Evolutionary conservation across 345 rosid species (phyloP).

Genomic region (Lumnitzera racemosa): DNA sequence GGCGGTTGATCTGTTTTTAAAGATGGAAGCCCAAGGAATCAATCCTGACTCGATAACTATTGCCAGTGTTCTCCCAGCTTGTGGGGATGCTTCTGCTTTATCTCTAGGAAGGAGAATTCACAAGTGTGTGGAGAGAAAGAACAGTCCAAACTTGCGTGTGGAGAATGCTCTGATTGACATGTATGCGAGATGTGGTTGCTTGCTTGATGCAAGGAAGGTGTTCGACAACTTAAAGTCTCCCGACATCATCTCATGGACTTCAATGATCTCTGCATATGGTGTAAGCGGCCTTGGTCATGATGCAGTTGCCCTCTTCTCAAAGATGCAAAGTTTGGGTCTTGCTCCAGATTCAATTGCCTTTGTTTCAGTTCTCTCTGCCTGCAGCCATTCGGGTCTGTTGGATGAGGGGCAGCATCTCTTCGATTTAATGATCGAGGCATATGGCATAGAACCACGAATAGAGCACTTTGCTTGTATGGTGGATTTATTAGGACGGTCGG

Average conservation of each 20-base stretch:
- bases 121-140: constrained; percentile 18
- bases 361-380: constrained; percentile 49
- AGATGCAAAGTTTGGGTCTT: constrained; percentile 36
- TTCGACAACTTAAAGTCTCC: constrained; percentile 27
- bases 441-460: constrained; percentile 20
- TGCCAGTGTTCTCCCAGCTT: constrained; percentile 22
- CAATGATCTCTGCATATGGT: constrained; percentile 48
- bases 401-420: constrained; percentile 49
- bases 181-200: constrained; percentile 59
- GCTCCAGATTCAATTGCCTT: constrained; percentile 47
- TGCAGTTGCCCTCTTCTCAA: constrained; percentile 34
- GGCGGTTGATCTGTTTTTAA: constrained; percentile 15
- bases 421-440: constrained; percentile 27
- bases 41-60: constrained; percentile 12
- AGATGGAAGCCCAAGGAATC: constrained; percentile 11
- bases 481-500: constrained; percentile 59
- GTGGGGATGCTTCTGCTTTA: constrained; percentile 42
- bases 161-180: constrained; percentile 41
- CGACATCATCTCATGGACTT: constrained; percentile 39
- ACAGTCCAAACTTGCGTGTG: constrained; percentile 24
- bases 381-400: constrained; percentile 53
- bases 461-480: constrained; percentile 62
- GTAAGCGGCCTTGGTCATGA: constrained; percentile 39
- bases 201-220: constrained; percentile 30
- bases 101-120: constrained; percentile 37